These are phyloP conservation scores for Aspergillus fischeri DNA, from an alignment of 2,329 filamentous ascomycete genomes.

Conservation along the genomic window DNA sequence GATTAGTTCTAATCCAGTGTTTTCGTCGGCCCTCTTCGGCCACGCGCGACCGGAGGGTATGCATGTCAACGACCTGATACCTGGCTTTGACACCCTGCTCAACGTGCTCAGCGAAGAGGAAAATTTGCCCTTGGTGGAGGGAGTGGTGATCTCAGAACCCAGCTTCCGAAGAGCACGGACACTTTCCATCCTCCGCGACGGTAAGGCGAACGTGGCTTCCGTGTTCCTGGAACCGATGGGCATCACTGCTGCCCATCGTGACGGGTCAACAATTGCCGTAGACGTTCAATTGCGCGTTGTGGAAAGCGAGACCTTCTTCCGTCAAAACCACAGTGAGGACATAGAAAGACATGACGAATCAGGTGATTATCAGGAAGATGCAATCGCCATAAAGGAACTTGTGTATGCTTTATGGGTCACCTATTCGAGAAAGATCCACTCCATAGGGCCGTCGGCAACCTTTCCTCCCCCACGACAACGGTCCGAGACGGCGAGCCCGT, in stretches of 20 bases:
- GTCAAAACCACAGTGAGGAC: slow-evolving; percentile 57
- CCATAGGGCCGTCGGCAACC: slow-evolving; percentile 60
- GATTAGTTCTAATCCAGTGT: slow-evolving; percentile 90
- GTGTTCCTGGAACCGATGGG: slow-evolving; percentile 82
- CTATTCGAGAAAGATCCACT: slow-evolving; percentile 89
- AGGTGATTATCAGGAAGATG: slow-evolving; percentile 38
- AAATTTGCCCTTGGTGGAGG: slow-evolving; percentile 75
- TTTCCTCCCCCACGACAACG: slow-evolving; percentile 52
- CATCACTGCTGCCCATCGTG: slow-evolving; percentile 78
- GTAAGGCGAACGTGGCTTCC: slow-evolving; percentile 70
- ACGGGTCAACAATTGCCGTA: slow-evolving; percentile 87
- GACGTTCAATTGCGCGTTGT: slow-evolving; percentile 97
- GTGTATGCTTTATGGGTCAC: slow-evolving; percentile 97
- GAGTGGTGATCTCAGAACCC: slow-evolving; percentile 95
- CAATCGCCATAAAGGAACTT: slow-evolving; percentile 63
- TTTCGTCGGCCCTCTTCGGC: slow-evolving; percentile 88
- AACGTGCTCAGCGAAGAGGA: slow-evolving; percentile 82
- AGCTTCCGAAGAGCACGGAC: slow-evolving; percentile 88
- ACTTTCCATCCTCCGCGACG: slow-evolving; percentile 76
- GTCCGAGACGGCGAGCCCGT: slow-evolving; percentile 63
- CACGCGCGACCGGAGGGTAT: slow-evolving; percentile 78
- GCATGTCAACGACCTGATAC: slow-evolving; percentile 74
- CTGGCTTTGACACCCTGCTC: slow-evolving; percentile 80
- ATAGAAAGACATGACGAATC: slow-evolving; percentile 61
- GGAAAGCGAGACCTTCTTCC: slow-evolving; percentile 70